Percentiles rank a stretch among this genome's conserved stretches.
These are phyloP conservation scores for Xylaria castorea DNA, from an alignment of 495 filamentous ascomycete genomes.

Conservation along the genomic window DNA sequence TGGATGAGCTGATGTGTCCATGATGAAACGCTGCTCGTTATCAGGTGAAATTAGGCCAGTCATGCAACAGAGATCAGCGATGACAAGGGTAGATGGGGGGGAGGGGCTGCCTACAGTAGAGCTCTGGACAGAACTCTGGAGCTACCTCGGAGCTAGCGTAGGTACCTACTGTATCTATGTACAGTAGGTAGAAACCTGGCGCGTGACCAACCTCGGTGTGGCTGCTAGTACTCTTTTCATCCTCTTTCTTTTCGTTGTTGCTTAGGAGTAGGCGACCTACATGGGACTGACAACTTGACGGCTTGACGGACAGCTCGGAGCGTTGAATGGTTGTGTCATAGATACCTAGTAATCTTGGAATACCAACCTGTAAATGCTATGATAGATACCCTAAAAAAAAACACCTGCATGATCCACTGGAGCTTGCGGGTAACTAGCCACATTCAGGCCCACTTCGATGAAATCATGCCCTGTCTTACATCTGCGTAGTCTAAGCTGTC, in stretches of 20 bases:
- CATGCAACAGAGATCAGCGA: conserved; percentile 7
- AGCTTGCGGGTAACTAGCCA: conserved; percentile 3
- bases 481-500: conserved; percentile 21
- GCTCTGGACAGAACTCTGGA: not conserved
- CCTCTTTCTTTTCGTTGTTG: not conserved
- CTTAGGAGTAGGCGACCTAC: not conserved
- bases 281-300: not conserved
- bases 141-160: conserved; percentile 11
- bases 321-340: conserved; percentile 11
- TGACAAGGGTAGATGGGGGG: conserved; percentile 6
- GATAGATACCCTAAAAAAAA: not conserved
- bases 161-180: not conserved
- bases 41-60: conserved; percentile 22
- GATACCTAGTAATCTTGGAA: not conserved
- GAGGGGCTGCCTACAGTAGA: not conserved
- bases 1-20: conserved; percentile 22
- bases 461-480: conserved; percentile 17
- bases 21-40: conserved; percentile 23
- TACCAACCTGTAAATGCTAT: not conserved
- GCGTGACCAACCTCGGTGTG: not conserved
- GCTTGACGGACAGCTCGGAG: not conserved
- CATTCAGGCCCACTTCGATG: conserved; percentile 13
- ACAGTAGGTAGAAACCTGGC: not conserved
- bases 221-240: not conserved
- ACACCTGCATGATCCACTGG: not conserved